phyloP scores from a whole-genome alignment of 768 basidiomycete species.

The Suillus sp. region DNA sequence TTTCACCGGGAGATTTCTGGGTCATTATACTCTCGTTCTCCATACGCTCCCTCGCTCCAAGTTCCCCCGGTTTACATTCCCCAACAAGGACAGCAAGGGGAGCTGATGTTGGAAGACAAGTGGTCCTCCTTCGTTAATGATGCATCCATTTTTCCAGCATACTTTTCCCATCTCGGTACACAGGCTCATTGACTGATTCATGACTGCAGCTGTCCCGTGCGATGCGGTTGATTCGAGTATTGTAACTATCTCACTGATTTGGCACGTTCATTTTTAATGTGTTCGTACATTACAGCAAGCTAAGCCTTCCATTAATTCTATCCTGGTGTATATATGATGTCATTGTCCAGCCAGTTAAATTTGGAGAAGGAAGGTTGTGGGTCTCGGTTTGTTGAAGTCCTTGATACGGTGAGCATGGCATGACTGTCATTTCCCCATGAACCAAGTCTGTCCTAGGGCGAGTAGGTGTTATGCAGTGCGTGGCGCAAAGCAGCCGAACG shows the following conservation, averaged over 20 bases:
- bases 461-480: not conserved
- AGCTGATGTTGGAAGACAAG: conserved; percentile 38
- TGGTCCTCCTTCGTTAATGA: conserved; percentile 45
- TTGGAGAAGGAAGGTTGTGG: not conserved
- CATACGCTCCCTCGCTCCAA: not conserved
- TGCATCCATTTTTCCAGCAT: conserved; percentile 11
- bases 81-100: conserved; percentile 19
- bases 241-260: conserved; percentile 4
- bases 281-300: conserved; percentile 7
- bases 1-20: conserved; percentile 40
- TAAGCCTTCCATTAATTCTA: not conserved
- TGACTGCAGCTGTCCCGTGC: not conserved
- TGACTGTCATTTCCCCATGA: not conserved
- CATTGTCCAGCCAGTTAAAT: not conserved
- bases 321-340: not conserved
- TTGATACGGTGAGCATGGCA: not conserved
- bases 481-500: not conserved
- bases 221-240: not conserved
- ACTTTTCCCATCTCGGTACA: not conserved
- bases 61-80: not conserved
- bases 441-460: not conserved
- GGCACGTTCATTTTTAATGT: not conserved
- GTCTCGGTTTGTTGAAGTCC: not conserved
- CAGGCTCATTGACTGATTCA: not conserved
- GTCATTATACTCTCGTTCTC: not conserved